Evolutionary conservation across 2,329 filamentous ascomycete species (phyloP).

Genomic region (Xylariaceae sp.): DNA sequence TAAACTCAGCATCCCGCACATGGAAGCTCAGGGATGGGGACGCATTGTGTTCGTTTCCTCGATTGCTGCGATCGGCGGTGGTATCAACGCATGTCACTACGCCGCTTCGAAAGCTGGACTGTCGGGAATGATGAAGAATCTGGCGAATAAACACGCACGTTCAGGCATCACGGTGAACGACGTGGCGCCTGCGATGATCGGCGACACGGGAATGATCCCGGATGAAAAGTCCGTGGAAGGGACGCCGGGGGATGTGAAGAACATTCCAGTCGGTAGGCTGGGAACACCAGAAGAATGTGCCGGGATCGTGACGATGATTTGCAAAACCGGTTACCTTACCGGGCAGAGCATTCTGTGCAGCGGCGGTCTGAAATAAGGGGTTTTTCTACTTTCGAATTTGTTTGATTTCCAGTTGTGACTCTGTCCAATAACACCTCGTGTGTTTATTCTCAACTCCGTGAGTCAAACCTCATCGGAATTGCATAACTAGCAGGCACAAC

Average conservation of each 20-base stretch:
- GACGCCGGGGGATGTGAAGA: conserved; percentile 52
- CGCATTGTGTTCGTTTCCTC: conserved; percentile 59
- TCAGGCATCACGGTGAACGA: conserved; percentile 62
- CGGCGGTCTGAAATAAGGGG: conserved; percentile 42
- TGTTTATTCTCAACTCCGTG: background rate
- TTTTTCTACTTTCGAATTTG: background rate
- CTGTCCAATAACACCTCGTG: background rate
- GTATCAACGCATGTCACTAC: conserved; percentile 58
- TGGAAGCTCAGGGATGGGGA: conserved; percentile 56
- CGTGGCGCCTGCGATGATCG: conserved; percentile 65
- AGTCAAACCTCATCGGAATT: background rate
- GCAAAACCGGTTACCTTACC: conserved; percentile 55
- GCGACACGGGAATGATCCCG: conserved; percentile 57
- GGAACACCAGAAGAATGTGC: conserved; percentile 55
- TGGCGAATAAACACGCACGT: conserved; percentile 53
- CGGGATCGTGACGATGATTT: conserved; percentile 55
- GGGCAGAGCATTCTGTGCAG: conserved; percentile 50
- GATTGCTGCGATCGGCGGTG: conserved; percentile 57
- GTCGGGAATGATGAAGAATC: conserved; percentile 60
- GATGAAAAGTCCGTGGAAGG: conserved; percentile 45
- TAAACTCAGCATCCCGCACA: conserved; percentile 55
- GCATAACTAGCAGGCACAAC: background rate
- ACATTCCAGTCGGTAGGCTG: conserved; percentile 54
- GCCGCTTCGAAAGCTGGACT: conserved; percentile 58
- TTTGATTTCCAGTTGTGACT: conserved; percentile 20